A percentile compares a stretch with the other conserved stretches of the same genome.
Evolutionary conservation across 2,329 filamentous ascomycete species (phyloP).

Genomic region (Apiospora sp.): DNA sequence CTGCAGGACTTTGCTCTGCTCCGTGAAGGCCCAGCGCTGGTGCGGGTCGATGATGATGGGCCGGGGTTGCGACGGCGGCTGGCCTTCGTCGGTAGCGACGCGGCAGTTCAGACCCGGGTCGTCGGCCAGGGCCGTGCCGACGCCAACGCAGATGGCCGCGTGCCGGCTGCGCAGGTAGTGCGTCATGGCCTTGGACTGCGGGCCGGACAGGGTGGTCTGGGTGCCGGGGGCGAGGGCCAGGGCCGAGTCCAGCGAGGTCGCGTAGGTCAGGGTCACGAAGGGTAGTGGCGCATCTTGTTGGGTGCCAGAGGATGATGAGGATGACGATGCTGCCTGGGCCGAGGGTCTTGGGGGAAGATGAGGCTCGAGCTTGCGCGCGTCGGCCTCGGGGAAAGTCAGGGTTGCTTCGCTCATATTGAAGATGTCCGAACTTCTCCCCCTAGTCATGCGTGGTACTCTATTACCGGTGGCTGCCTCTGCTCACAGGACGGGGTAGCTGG

Average conservation of each 20-base stretch:
- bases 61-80: conserved; percentile 59
- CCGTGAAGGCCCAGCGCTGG: conserved; percentile 73
- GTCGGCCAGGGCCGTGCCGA: conserved; percentile 24
- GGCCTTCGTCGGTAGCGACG: background rate
- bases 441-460: background rate
- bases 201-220: conserved; percentile 83
- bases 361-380: conserved; percentile 41
- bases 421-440: background rate
- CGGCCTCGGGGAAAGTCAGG: conserved; percentile 38
- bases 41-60: conserved; percentile 84
- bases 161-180: conserved; percentile 86
- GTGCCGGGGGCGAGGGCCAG: conserved; percentile 79
- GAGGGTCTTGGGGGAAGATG: conserved; percentile 36
- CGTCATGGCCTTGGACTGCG: conserved; percentile 88
- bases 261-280: conserved; percentile 83
- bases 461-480: background rate
- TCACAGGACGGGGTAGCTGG: background rate
- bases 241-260: conserved; percentile 85
- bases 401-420: conserved; percentile 26
- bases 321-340: background rate
- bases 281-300: background rate
- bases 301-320: background rate
- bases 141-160: conserved; percentile 82
- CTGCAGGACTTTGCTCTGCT: conserved; percentile 70
- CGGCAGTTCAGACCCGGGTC: conserved; percentile 24